Evolutionary conservation across 2,329 filamentous ascomycete genomes (phyloP).

Genomic region (Stylonectria norvegica): DNA sequence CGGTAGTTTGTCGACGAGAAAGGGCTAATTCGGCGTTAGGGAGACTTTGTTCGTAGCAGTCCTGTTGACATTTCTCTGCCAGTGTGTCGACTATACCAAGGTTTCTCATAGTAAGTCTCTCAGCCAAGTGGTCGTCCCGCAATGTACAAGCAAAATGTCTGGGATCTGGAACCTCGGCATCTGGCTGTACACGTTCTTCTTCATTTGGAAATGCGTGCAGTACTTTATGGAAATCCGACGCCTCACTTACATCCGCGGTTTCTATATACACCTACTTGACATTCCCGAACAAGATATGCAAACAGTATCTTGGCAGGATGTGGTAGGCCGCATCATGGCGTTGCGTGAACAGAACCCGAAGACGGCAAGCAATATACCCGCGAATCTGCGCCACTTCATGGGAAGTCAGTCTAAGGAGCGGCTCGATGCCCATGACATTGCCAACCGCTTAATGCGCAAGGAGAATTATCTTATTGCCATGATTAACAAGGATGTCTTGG

Average conservation of each 20-base stretch:
- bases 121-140: constrained; percentile 57
- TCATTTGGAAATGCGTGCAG: constrained; percentile 75
- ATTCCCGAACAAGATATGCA: constrained; percentile 85
- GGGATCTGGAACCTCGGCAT: constrained; percentile 72
- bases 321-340: constrained; percentile 81
- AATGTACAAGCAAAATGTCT: constrained; percentile 75
- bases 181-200: constrained; percentile 83
- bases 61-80: constrained; percentile 78
- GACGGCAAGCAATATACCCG: constrained; percentile 59
- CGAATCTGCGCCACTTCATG: constrained; percentile 54
- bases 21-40: constrained; percentile 38
- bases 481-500: constrained; percentile 93
- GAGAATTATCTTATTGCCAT: constrained; percentile 97
- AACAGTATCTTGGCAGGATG: constrained; percentile 89
- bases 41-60: constrained; percentile 79
- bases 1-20: not conserved
- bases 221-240: constrained; percentile 71
- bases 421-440: constrained; percentile 94
- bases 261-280: constrained; percentile 77
- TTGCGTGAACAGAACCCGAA: constrained; percentile 83
- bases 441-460: constrained; percentile 91
- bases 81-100: constrained; percentile 78
- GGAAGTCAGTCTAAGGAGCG: constrained; percentile 88
- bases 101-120: constrained; percentile 62
- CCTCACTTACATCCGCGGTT: constrained; percentile 75